phyloP scores from a whole-genome alignment of 148 eudicot species.

The Rhododendron vialii region DNA sequence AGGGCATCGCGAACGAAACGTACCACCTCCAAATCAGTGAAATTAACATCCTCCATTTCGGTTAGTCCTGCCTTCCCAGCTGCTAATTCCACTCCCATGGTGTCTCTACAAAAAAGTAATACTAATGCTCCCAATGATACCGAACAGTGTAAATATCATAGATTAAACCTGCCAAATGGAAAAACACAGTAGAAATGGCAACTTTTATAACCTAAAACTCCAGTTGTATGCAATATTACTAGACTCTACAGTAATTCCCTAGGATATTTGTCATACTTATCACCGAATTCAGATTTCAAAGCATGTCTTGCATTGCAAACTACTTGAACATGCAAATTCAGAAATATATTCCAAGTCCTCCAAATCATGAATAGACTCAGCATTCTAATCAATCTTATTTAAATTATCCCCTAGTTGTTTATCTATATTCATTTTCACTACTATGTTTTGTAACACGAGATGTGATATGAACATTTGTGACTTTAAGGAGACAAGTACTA shows the following conservation, averaged over 20 bases:
- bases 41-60: conserved; percentile 41
- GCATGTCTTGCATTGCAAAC: background rate
- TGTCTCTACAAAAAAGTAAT: background rate
- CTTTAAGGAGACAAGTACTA: background rate
- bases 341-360: background rate
- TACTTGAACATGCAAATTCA: background rate
- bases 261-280: background rate
- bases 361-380: background rate
- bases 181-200: background rate
- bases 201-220: background rate
- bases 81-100: conserved; percentile 41
- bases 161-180: background rate
- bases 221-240: background rate
- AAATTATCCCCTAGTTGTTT: no score
- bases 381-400: no score
- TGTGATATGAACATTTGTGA: background rate
- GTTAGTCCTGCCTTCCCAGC: conserved; percentile 15
- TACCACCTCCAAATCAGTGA: conserved; percentile 38
- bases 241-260: background rate
- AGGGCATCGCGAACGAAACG: conserved; percentile 49
- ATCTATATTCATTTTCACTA: no score
- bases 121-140: background rate
- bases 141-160: background rate
- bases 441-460: no score
- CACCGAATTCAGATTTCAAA: background rate